phyloP scores from a whole-genome alignment of 306 rosid genomes.

The Quercus ilex region DNA sequence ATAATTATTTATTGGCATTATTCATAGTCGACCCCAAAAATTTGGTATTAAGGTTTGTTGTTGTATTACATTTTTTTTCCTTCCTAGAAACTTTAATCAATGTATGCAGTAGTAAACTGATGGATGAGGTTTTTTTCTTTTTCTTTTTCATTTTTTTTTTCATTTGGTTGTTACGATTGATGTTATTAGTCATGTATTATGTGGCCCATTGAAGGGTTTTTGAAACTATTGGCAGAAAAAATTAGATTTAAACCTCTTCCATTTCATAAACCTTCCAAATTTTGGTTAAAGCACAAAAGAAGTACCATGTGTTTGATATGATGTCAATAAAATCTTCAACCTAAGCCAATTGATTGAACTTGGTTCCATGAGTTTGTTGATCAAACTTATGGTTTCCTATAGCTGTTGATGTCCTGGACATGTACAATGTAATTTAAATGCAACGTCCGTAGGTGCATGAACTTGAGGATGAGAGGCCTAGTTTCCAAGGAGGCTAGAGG shows the following conservation, averaged over 20 bases:
- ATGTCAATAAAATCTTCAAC: background rate
- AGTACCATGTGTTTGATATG: background rate
- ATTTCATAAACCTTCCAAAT: background rate
- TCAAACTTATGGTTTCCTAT: background rate
- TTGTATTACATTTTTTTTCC: too few species aligned
- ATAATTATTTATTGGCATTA: too few species aligned
- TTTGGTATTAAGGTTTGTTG: too few species aligned
- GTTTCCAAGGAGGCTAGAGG: background rate
- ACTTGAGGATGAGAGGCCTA: too few species aligned
- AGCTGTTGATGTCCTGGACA: background rate
- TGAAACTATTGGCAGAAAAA: too few species aligned
- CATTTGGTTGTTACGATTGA: background rate
- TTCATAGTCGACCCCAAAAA: too few species aligned
- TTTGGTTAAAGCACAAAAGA: background rate
- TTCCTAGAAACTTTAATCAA: background rate
- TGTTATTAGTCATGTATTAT: too few species aligned
- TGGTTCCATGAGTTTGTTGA: too few species aligned
- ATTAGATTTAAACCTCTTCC: too few species aligned
- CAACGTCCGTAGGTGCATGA: background rate
- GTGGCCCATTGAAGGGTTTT: too few species aligned
- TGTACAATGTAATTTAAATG: background rate
- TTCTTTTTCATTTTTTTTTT: too few species aligned
- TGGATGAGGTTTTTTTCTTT: too few species aligned
- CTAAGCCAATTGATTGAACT: background rate
- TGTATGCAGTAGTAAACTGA: background rate